Evolutionary conservation across 2,329 filamentous ascomycete genomes (phyloP), one percentile per base, ranked within the genome.

Genomic region (Cadophora malorum): DNA sequence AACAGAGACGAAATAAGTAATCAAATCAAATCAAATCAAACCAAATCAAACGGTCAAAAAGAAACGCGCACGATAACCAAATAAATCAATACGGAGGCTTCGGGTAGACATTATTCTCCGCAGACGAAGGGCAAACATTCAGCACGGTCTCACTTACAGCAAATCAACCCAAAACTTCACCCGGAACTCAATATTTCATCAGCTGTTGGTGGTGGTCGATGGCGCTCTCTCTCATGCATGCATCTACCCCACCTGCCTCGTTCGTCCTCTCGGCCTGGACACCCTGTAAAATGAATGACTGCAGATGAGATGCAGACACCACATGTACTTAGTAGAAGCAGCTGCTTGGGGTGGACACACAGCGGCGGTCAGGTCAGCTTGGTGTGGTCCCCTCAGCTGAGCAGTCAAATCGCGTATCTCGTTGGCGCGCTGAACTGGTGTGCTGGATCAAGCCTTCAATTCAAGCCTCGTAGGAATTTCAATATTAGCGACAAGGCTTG

Each of bases 401-500:
- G 53, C 53, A 38, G 53, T 58, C 33, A 25, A 25, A 59, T 59
- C 56, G 56, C 56, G 35, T 45, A 59, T 59, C 56, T 59, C 33
- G 35, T 59, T 59, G 56, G 56, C 56, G 56, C 35, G 21, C 21
- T 45, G 56, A 6, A 25, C 45, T 38, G 56, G 56, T 45, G 56
- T 45, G 55, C n/a, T 58, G 23, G 23, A 53, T 53, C 25, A 53
- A 53, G 50, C 23, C 50, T 53, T n/a, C 31, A 12, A 9, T 45
- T 45, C 56, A 45, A 45, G 56, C 56, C 35, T 45, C 33, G 56
- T 59, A 59, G 56, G 56, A 59, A 45, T 58, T 3, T 38, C 21
- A 45, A 45, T 59, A 59, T 25, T 23, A 25, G n/a, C 56, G 56
- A 59, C 14, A 59, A 38, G 56, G 55, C 55, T 58, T 58, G 55